These are phyloP conservation scores for Geotrichum macrosporum DNA, from an alignment of 1,139 yeast species.

Conservation along the genomic window DNA sequence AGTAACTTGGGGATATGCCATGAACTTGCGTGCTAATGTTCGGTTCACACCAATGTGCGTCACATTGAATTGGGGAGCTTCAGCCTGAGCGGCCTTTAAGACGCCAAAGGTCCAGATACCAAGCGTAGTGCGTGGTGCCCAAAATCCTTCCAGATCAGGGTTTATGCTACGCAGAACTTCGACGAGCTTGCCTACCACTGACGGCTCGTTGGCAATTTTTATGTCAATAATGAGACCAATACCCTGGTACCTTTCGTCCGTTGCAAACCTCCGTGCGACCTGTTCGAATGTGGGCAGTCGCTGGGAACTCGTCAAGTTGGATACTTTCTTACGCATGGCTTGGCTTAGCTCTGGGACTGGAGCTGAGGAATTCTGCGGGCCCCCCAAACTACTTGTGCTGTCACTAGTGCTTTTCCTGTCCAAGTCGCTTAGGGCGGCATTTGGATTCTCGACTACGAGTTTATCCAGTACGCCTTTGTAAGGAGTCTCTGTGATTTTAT, in stretches of 20 bases:
- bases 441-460: constrained; percentile 33
- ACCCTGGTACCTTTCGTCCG: constrained; percentile 38
- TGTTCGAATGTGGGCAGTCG: constrained; percentile 59
- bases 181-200: constrained; percentile 52
- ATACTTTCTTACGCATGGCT: constrained; percentile 12
- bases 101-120: constrained; percentile 80
- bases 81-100: constrained; percentile 48
- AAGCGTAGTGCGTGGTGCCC: constrained; percentile 65
- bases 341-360: constrained; percentile 3
- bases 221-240: constrained; percentile 73
- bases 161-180: constrained; percentile 47
- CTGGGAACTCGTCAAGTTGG: constrained; percentile 34
- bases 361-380: background rate
- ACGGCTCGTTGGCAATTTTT: constrained; percentile 63
- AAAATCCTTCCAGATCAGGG: constrained; percentile 49
- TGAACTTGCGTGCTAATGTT: constrained; percentile 37
- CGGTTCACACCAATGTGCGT: constrained; percentile 51
- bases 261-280: constrained; percentile 54
- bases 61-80: constrained; percentile 46
- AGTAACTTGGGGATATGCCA: constrained; percentile 23
- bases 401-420: background rate
- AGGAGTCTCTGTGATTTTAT: constrained; percentile 40
- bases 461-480: constrained; percentile 45
- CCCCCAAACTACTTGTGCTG: constrained; percentile 1
- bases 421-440: background rate